Base-by-base conservation (phyloP, 345 rosid species). In the Jatropha curcas region DNA sequence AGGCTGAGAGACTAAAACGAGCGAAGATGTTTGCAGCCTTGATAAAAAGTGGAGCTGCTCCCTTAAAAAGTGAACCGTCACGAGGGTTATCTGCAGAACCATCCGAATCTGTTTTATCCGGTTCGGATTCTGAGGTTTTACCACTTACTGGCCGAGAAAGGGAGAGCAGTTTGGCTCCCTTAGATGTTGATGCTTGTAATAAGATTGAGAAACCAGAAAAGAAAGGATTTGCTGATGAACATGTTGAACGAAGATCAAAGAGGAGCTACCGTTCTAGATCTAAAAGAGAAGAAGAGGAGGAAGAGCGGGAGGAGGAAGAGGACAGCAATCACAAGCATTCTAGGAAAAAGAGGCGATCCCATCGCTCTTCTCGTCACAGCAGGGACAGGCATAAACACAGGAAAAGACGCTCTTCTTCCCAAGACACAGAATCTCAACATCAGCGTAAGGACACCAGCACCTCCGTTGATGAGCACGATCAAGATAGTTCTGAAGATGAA, bases 1-100 rank as follows among this genome's bases (percentile, higher is more conserved):
- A 89, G 84, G 96, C 98, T 39, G 98, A 92, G 79, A 88, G 99
- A 80, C 85, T 95, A 78, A 95, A 84, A 79, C 94, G 99, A 33
- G 99, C 99, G 58, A 95, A 92, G 82, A 83, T 91, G 90, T 92
- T 95, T 79, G 84, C 94, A 62, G 87, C 98, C 78, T 80, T 85
- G 97, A 66, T 95, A 48, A 91, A 86, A 85, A 72, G 78, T 67
- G 86, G 87, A 75, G 82, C 84, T 70, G 86, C 79, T 55, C 84
- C 94, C 4, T 69, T 70, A 17, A 87, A 86, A 77, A 75, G 82
- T 70, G 88, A 86, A 76, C 28, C 77, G 56, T 63, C 69, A n/a
- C 81, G 82, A 5, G 80, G 86, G 65, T 68, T 78, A 76, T 89
- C 98, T 0, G 85, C 80, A 2, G 93, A 87, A 73, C 92, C 84